Evolutionary conservation across 2,329 filamentous ascomycete species (phyloP).

Genomic region (Huntiella abstrusa): DNA sequence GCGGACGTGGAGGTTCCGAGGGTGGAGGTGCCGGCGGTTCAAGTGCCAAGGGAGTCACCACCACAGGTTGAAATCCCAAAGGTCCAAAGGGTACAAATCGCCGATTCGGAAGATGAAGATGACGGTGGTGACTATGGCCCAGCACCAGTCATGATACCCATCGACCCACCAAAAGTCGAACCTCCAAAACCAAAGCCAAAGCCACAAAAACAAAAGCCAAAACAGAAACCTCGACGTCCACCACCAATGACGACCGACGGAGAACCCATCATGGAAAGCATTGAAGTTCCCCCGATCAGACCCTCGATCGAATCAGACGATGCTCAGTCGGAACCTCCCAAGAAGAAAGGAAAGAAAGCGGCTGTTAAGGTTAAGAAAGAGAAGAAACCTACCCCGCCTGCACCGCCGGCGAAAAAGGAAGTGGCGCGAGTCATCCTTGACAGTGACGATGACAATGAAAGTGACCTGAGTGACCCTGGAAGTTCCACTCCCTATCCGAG

Average conservation of each 20-base stretch:
- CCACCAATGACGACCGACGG: not conserved
- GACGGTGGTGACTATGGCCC: constrained; percentile 5
- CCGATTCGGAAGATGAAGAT: constrained; percentile 9
- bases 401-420: not conserved
- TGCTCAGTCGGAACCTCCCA: not conserved
- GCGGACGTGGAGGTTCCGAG: not conserved
- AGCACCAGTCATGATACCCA: not conserved
- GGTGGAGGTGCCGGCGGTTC: not conserved
- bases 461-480: not conserved
- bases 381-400: constrained; percentile 5
- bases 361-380: not conserved
- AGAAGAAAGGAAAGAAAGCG: constrained; percentile 1
- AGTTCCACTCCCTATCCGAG: not conserved
- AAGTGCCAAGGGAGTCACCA: not conserved
- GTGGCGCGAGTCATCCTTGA: not conserved
- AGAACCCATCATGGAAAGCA: not conserved
- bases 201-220: constrained; percentile 4
- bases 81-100: constrained; percentile 3
- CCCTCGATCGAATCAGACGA: not conserved
- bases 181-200: not conserved
- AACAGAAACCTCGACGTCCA: not conserved
- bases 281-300: not conserved
- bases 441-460: not conserved
- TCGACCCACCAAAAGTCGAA: not conserved
- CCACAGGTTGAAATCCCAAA: not conserved